Percentiles rank a stretch among this genome's conserved stretches.
These are phyloP conservation scores for Fraxinus latifolia DNA, from an alignment of 305 asterid genomes.

Conservation along the genomic window DNA sequence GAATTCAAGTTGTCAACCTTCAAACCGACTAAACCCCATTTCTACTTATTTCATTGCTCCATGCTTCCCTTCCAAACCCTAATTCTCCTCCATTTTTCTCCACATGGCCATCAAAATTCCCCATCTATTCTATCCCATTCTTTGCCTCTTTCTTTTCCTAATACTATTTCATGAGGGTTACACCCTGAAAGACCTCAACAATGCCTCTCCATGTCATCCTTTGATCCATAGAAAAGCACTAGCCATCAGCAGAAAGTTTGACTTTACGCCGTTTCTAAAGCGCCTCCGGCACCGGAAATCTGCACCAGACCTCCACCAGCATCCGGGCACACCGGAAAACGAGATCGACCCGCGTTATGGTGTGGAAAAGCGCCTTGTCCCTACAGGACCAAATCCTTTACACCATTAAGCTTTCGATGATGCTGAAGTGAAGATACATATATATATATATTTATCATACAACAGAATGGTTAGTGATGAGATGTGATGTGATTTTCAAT, in stretches of 20 bases:
- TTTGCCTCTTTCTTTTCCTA: constrained; percentile 40
- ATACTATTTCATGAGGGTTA: constrained; percentile 39
- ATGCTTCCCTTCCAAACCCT: constrained; percentile 55
- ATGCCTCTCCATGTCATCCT: neutral
- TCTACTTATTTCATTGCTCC: constrained; percentile 47
- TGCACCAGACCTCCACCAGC: neutral
- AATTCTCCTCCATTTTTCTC: constrained; percentile 29
- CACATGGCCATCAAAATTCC: constrained; percentile 45
- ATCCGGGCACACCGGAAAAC: neutral
- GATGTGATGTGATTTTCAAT: constrained; percentile 13
- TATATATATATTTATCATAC: constrained; percentile 5
- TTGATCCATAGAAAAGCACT: constrained; percentile 47
- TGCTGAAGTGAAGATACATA: neutral
- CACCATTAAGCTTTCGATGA: constrained; percentile 41
- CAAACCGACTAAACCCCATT: constrained; percentile 37
- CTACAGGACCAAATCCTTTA: constrained; percentile 84
- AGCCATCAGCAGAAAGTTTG: constrained; percentile 33
- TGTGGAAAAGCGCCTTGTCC: constrained; percentile 73
- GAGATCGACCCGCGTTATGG: constrained; percentile 67
- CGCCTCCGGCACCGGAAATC: constrained; percentile 26
- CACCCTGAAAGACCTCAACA: constrained; percentile 24
- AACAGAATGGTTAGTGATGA: constrained; percentile 26
- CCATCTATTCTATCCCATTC: constrained; percentile 17
- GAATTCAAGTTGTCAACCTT: constrained; percentile 53
- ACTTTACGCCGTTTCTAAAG: constrained; percentile 54